Evolutionary conservation across 768 basidiomycete genomes (phyloP).

Genomic region (Suillus spraguei): DNA sequence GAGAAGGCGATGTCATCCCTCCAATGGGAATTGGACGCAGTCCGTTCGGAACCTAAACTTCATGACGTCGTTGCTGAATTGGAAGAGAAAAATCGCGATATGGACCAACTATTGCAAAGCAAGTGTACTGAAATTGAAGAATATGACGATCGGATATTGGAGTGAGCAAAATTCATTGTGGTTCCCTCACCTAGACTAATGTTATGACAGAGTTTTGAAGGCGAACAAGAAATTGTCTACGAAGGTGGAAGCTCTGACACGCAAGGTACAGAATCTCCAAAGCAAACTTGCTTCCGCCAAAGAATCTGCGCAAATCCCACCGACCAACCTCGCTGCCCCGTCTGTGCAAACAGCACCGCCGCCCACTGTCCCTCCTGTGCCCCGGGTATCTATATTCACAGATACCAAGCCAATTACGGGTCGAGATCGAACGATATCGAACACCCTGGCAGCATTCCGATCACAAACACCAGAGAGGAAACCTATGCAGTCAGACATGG

Average conservation of each 20-base stretch:
- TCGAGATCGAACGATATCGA: constrained; percentile 38
- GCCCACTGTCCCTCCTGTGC: constrained; percentile 23
- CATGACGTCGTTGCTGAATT: constrained; percentile 58
- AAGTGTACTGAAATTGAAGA: constrained; percentile 84
- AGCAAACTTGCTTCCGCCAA: constrained; percentile 62
- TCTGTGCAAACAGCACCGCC: constrained; percentile 9
- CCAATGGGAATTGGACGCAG: constrained; percentile 54
- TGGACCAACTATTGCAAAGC: constrained; percentile 68
- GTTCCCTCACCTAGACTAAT: constrained; percentile 11
- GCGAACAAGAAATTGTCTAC: constrained; percentile 74
- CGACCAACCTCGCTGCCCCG: constrained; percentile 17
- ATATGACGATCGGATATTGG: constrained; percentile 79
- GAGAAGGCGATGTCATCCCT: constrained; percentile 63
- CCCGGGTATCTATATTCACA: constrained; percentile 18
- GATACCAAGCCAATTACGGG: constrained; percentile 16
- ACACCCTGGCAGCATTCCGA: constrained; percentile 43
- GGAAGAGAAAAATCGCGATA: constrained; percentile 70
- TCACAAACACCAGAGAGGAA: constrained; percentile 57
- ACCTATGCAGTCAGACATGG: constrained; percentile 19
- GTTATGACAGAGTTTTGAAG: constrained; percentile 61
- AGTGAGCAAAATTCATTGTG: constrained; percentile 49
- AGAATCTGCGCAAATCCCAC: constrained; percentile 30
- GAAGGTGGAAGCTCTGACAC: constrained; percentile 71
- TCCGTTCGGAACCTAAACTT: constrained; percentile 57
- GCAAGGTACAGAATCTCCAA: constrained; percentile 75